phyloP scores from a whole-genome alignment of 352 stramenopile genomes.

The Aphanomyces invadans region DNA sequence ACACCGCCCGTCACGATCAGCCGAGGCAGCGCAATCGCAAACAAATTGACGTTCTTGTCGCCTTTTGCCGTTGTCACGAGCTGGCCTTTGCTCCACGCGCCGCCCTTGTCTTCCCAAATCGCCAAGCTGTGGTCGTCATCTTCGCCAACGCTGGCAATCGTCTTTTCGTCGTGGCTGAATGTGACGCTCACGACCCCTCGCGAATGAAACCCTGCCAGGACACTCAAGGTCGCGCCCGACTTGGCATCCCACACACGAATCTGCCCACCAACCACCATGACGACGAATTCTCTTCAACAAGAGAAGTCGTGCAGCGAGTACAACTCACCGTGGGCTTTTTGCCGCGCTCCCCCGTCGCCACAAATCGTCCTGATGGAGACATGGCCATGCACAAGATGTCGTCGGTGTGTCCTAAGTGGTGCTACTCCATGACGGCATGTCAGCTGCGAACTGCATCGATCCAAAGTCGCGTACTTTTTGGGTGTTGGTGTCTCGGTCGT shows the following conservation, averaged over 20 bases:
- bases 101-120: slow-evolving; percentile 54
- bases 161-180: slow-evolving; percentile 39
- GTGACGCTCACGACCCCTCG: slow-evolving; percentile 62
- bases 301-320: no score
- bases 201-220: slow-evolving; percentile 58
- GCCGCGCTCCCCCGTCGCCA: slow-evolving; percentile 80
- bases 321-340: slow-evolving; percentile 44
- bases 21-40: slow-evolving; percentile 15
- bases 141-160: slow-evolving; percentile 28
- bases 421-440: slow-evolving; percentile 19
- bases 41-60: slow-evolving; percentile 26
- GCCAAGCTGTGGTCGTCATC: slow-evolving; percentile 35
- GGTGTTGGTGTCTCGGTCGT: slow-evolving; percentile 53
- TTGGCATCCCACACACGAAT: slow-evolving; percentile 82
- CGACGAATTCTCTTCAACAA: no score
- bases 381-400: slow-evolving; percentile 82
- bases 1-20: slow-evolving; percentile 24
- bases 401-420: slow-evolving; percentile 75
- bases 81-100: slow-evolving; percentile 41
- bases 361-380: slow-evolving; percentile 50
- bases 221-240: slow-evolving; percentile 50
- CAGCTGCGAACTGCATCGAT: neutral
- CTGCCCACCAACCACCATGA: neutral
- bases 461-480: slow-evolving; percentile 54
- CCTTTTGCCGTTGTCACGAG: slow-evolving; percentile 25